Base-by-base conservation (phyloP, 2,329 filamentous ascomycete genomes). In the Aspergillus sp. region DNA sequence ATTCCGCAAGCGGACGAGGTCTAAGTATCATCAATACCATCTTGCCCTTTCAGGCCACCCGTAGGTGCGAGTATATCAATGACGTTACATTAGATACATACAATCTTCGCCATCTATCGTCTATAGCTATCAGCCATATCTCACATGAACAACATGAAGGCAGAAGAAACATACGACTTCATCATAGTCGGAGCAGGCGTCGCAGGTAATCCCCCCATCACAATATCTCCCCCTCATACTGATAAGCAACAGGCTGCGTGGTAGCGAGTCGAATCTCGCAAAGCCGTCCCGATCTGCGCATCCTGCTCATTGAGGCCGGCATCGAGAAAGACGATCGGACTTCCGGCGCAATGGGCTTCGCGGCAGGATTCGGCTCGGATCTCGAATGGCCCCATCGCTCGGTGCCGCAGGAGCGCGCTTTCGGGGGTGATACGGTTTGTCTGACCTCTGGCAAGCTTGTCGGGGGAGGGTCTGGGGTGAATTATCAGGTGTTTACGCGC, bases 241-340 rank as follows among this genome's bases (percentile, higher is more conserved):
- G 38, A 55, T 30, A n/a, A 19, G 12, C 4, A 17, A 6, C 36
- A 55, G 52, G 52, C 5, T 55, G 52, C n/a, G 52, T 55, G 10
- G 23, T 55, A 8, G 52, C 52, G 9, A 55, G 52, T 17, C 52
- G 52, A 23, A 55, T 55, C 38, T 55, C 52, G 9, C 38, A 45
- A 12, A 30, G 23, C 4, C 52, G 52, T 19, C 52, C 52, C 23
- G 23, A 47, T 15, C 23, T 55, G 6, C 52, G 52, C 15, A 47
- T 55, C 23, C 52, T 55, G 7, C 23, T 55, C 15, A 25, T 55
- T 3, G 52, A 55, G 21, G 52, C 52, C 3, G 52, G 52, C 4
- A 7, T 55, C 7, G 39, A 55, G n/a, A 55, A 45, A 12, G 52
- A 55, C 12, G 52, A 55, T 15, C 52, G 52, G 15, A 43, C 41